These are phyloP conservation scores for Elaphomyces granulatus DNA, from an alignment of 495 filamentous ascomycete species.

Conservation along the genomic window DNA sequence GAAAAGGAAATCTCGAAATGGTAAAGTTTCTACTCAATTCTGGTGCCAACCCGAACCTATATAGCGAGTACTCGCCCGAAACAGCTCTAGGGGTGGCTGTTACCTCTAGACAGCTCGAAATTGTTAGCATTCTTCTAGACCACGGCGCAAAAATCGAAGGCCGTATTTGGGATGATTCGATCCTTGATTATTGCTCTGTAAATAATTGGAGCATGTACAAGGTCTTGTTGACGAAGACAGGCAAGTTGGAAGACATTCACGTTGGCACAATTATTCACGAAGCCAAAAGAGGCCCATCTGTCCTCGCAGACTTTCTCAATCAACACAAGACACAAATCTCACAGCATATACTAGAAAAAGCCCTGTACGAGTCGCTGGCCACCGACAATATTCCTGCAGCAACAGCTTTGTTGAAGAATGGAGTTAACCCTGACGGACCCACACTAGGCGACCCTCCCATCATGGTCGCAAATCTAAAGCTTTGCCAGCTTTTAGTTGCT, in stretches of 20 bases:
- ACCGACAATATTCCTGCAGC: not conserved
- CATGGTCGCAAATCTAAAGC: not conserved
- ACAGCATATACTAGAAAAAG: slow-evolving; percentile 5
- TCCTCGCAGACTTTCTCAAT: not conserved
- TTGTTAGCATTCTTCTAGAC: not conserved
- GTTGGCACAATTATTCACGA: not conserved
- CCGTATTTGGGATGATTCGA: not conserved
- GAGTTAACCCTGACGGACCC: slow-evolving; percentile 2
- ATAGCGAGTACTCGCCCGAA: not conserved
- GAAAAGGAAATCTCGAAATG: not conserved
- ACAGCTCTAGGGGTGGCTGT: not conserved
- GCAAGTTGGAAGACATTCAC: not conserved
- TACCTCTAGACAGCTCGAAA: not conserved
- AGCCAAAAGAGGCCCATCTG: not conserved
- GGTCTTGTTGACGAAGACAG: not conserved
- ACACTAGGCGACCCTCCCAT: not conserved
- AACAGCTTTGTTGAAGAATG: slow-evolving; percentile 6
- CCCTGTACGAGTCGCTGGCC: not conserved
- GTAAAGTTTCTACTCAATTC: not conserved
- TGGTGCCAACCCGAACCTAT: not conserved
- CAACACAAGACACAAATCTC: no score
- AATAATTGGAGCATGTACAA: no score
- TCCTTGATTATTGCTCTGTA: slow-evolving; percentile 2
- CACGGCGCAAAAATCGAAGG: not conserved
- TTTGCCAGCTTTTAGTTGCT: not conserved